Base-by-base conservation (phyloP, 352 stramenopile genomes). In the Thalassiosira oceanica region DNA sequence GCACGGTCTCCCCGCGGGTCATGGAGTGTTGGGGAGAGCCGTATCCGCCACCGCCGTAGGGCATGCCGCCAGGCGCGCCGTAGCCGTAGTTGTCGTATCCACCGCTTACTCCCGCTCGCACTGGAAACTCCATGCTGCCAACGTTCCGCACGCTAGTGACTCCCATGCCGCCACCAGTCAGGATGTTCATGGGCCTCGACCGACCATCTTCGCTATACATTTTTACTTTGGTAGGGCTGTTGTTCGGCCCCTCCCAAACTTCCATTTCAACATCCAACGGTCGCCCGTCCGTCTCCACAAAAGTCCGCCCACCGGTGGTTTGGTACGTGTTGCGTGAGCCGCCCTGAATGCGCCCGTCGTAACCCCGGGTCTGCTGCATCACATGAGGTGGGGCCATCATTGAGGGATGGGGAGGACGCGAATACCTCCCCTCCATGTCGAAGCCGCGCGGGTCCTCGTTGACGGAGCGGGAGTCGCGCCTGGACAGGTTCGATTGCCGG, bases 171-270 rank as follows among this genome's bases (percentile, higher is more conserved):
- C 16, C 5, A 29, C 42, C 42, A 13, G 42, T 50, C 28, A 33
- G 28, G 16, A 50, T 1, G 20, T 80, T 69, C 20, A 80, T 53
- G 1, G 70, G 70, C 15, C 70, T 55, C 46, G 61, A 43, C 5
- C 51, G 5, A 31, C 70, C 70, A 55, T 80, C 63, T 41, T 80
- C 70, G 2, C 41, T 62, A 28, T 75, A 80, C 6, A 80, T 46
- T 31, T 66, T 77, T 3, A 80, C 27, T 11, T 23, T 72, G 0
- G 65, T 65, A 7, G 70, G 62, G 28, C 63, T 69, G 27, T 80
- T 80, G 29, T 74, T 73, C 2, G 70, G 70, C 27, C 70, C 70
- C 21, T 80, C 57, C 63, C 63, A 80, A 4, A 80, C 15, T 58
- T 80, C 61, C 31, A 80, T 49, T 41, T 75, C 51, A 0, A 65